Evolutionary conservation across 2,329 filamentous ascomycete genomes (phyloP), one percentile per base, ranked within the genome.

Genomic region (Chrysoporthe austroafricana): DNA sequence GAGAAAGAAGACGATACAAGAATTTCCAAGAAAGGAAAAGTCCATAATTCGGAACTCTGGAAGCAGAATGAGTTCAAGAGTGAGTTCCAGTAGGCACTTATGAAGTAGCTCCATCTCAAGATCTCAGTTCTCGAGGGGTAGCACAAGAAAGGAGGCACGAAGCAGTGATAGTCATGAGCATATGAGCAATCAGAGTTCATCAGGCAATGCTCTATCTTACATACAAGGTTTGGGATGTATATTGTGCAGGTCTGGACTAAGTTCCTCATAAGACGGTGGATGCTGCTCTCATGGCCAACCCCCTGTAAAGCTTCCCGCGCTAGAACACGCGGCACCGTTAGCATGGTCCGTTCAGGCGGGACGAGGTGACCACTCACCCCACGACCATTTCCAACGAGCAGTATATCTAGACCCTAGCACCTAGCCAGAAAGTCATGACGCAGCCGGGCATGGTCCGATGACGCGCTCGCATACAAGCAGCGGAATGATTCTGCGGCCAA

Each of bases 361-460:
- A 44, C 52, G 21, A 60, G 54, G 60, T 54, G 50, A 62, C 63
- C 50, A 57, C 26, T 66, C 26, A 34, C 36, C 36, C 46, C 21
- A 39, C 39, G 62, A 58, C 18, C 56, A 52, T 46, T n/a, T 34
- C 43, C 50, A 54, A 34, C 54, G 34, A 42, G 13, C 5, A 50
- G 26, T 56, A 14, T 32, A 62, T 52, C 57, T 48, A n/a, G 39
- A 11, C 16, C 39, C 21, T 26, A 26, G 26, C 26, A 26, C 26
- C 26, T 26, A 26, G 59, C 32, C 32, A 39, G 32, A 60, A 54
- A 66, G 66, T 69, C 65, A 68, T 69, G 66, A 69, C 68, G 68
- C 68, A 62, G 21, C 58, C 46, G 43, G 16, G 7, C 11, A 52
- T 26, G 36, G 34, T 43, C 66, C 63, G 7, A 68, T 66, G 68